Evolutionary conservation across 176 grass and related monocot genomes (phyloP), one percentile per base, ranked within the genome.

Genomic region (Echinochloa phyllopogon): DNA sequence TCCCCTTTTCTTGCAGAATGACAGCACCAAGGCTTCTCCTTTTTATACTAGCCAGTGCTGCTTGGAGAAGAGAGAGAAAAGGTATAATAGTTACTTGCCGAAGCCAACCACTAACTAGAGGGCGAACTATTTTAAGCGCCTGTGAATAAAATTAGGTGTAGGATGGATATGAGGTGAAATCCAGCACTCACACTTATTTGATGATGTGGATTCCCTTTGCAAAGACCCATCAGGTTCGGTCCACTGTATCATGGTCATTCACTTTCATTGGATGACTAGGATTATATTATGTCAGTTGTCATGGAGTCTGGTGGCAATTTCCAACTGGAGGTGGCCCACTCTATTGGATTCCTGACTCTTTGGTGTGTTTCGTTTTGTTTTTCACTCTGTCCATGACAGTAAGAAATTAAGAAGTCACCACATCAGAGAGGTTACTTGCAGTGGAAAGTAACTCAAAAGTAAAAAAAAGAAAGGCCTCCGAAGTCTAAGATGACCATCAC

Each of bases 281-380:
- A 66, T 74, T 79, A 84, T 48, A 52, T 39, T 65, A 36, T 79
- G 84, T 79, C 75, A 84, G 20, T 14, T 88, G 55, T 72, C 65
- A 45, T 76, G 61, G 84, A 73, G 57, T 15, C 67, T 47, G 49
- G 65, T 65, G 50, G 51, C 24, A 52, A 75, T 83, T 85, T 78
- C 57, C 82, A 43, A 24, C 40, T 59, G 76, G 6, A 74, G 57
- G 57, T 82, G 86, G 69, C 25, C 82, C 86, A 56, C 69, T 60
- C 60, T 76, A 77, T 85, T 57, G 82, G 89, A 77, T 88, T 73
- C 82, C 39, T 72, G 64, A 12, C 48, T 82, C 4, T 48, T 69
- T 59, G 49, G 45, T 6, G 29, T 60, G 57, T n/a, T 3, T 25
- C 8, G 4, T 44, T 58, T 3, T 24, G 1, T 23, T 68, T 87